Conservation (phyloP, 164 flowering plant species). For the Nymphaea colorata region DNA sequence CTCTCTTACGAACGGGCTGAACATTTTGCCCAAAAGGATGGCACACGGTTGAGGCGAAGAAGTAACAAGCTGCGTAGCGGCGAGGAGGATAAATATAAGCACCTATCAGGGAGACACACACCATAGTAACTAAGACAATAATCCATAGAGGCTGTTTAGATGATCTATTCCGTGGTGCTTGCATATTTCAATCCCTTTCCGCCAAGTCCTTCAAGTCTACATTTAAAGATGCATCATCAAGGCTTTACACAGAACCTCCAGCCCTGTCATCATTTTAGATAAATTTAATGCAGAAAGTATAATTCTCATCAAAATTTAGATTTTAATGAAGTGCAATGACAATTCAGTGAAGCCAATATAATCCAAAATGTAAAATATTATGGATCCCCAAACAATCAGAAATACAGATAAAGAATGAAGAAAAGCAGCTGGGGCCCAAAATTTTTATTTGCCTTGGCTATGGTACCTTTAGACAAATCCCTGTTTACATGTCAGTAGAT, state of each 20-base stretch:
- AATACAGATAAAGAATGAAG: too few species aligned
- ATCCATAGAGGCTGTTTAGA: conserved; percentile 78
- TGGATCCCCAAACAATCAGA: too few species aligned
- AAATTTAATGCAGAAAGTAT: not conserved
- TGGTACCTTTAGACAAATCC: too few species aligned
- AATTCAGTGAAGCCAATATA: not conserved
- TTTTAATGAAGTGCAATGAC: not conserved
- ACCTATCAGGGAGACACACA: conserved; percentile 57
- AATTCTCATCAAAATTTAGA: not conserved
- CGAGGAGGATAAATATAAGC: conserved; percentile 73
- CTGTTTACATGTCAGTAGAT: too few species aligned
- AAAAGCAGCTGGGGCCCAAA: too few species aligned
- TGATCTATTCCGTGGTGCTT: conserved; percentile 64
- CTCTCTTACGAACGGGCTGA: conserved; percentile 70
- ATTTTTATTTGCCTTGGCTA: too few species aligned
- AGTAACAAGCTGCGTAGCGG: conserved; percentile 45
- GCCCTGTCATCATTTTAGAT: not conserved
- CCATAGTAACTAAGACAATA: conserved; percentile 56
- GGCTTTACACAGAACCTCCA: conserved; percentile 2
- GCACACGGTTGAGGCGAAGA: conserved; percentile 66
- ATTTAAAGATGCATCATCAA: conserved; percentile 30
- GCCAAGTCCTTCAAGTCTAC: conserved; percentile 62
- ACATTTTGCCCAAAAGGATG: conserved; percentile 48
- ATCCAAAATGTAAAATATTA: not conserved
- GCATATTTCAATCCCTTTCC: conserved; percentile 50